Evolutionary conservation across 2,329 filamentous ascomycete genomes (phyloP).

Genomic region (Ploettnerulaceae sp.): DNA sequence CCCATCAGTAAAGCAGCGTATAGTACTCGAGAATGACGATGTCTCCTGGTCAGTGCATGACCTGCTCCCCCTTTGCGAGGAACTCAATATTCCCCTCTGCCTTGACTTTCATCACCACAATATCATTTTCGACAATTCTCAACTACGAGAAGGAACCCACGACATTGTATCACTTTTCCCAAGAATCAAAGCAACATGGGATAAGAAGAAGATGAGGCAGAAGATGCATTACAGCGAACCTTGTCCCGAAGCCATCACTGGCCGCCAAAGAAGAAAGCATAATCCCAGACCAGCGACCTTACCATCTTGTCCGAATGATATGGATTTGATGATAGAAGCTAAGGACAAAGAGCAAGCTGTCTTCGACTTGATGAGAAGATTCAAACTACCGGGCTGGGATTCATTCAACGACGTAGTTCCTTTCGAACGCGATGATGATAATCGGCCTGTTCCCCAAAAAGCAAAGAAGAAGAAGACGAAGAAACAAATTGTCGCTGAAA

Average conservation of each 20-base stretch:
- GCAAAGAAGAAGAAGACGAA: slow-evolving; percentile 39
- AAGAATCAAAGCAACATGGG: slow-evolving; percentile 80
- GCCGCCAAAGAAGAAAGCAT: slow-evolving; percentile 77
- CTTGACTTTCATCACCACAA: slow-evolving; percentile 96
- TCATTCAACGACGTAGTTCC: slow-evolving; percentile 73
- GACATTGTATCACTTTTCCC: slow-evolving; percentile 74
- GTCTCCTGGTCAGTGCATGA: slow-evolving; percentile 92
- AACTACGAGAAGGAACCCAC: slow-evolving; percentile 75
- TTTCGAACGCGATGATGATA: slow-evolving; percentile 71
- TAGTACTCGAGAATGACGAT: slow-evolving; percentile 94
- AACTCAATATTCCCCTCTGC: slow-evolving; percentile 88
- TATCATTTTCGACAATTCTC: slow-evolving; percentile 71
- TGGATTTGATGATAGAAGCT: slow-evolving; percentile 99
- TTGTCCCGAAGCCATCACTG: slow-evolving; percentile 69
- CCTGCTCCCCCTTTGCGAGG: slow-evolving; percentile 81
- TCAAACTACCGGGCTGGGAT: slow-evolving; percentile 76
- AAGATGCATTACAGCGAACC: slow-evolving; percentile 98
- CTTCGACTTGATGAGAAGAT: slow-evolving; percentile 86
- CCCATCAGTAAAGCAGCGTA: slow-evolving; percentile 66
- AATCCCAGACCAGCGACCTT: slow-evolving; percentile 72
- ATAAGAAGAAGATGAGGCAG: slow-evolving; percentile 74
- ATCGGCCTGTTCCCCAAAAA: slow-evolving; percentile 49
- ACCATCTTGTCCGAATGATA: slow-evolving; percentile 74
- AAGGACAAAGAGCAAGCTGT: slow-evolving; percentile 98
- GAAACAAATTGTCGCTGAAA: slow-evolving; percentile 36